phyloP scores from a whole-genome alignment of 768 basidiomycete species.

The Mycena galericulata region DNA sequence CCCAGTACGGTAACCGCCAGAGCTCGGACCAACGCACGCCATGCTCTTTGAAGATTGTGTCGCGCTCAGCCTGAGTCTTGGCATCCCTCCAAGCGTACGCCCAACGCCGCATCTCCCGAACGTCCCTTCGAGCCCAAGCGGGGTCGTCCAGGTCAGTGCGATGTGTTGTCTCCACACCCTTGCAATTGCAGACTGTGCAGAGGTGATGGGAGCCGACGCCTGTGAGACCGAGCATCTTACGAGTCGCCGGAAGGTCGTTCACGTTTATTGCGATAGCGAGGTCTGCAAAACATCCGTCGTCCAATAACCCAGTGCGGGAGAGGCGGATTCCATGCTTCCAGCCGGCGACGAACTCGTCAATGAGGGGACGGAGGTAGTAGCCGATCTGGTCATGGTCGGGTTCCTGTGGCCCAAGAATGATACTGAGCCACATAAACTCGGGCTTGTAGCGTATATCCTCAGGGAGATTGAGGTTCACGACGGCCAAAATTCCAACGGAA shows the following conservation, averaged over 20 bases:
- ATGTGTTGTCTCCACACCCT: slow-evolving; percentile 19
- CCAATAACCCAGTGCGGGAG: slow-evolving; percentile 27
- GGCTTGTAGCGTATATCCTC: slow-evolving; percentile 41
- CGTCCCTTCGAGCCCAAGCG: slow-evolving; percentile 28
- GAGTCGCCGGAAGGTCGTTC: slow-evolving; percentile 45
- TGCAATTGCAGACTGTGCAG: slow-evolving; percentile 43
- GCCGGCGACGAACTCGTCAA: slow-evolving; percentile 38
- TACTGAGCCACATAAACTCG: slow-evolving; percentile 46
- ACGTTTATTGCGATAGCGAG: slow-evolving; percentile 33
- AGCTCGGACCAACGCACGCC: slow-evolving; percentile 44
- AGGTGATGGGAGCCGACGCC: slow-evolving; percentile 36
- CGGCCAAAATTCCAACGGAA: slow-evolving; percentile 44
- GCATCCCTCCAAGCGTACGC: too few species aligned
- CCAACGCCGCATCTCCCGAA: slow-evolving; percentile 22
- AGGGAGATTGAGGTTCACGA: slow-evolving; percentile 47
- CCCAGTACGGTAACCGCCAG: slow-evolving; percentile 44
- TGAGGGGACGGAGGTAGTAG: slow-evolving; percentile 41
- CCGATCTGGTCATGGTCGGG: slow-evolving; percentile 41
- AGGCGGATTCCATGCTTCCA: slow-evolving; percentile 32
- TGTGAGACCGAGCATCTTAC: slow-evolving; percentile 41
- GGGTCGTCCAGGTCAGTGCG: slow-evolving; percentile 30
- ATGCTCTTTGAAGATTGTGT: slow-evolving; percentile 29
- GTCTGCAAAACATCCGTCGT: not conserved
- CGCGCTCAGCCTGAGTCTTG: slow-evolving; percentile 30
- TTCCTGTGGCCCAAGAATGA: slow-evolving; percentile 45